A percentile compares a stretch with the other conserved stretches of the same genome.
Conservation (phyloP, 805 yeast genomes). For the Teunomyces funiuensis region DNA sequence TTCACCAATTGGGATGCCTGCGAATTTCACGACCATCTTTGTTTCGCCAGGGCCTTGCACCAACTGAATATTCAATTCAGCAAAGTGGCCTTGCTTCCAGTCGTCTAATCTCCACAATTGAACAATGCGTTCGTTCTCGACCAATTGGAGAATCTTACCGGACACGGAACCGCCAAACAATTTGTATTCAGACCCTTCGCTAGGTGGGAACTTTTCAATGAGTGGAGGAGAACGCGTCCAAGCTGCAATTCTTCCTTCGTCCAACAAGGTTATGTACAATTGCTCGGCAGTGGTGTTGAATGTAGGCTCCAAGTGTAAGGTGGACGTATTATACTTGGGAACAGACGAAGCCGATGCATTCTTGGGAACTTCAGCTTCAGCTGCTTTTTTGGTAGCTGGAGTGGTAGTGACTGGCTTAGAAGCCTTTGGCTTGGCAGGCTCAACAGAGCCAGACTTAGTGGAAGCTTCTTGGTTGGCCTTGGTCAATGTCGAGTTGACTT, state of each 20-base stretch:
- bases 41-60: slow-evolving; percentile 86
- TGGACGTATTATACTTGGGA: slow-evolving; percentile 77
- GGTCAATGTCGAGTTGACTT: slow-evolving; percentile 40
- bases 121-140: slow-evolving; percentile 56
- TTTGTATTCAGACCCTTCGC: slow-evolving; percentile 61
- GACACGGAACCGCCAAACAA: slow-evolving; percentile 86
- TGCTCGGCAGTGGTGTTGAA: slow-evolving; percentile 90
- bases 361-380: slow-evolving; percentile 8
- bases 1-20: slow-evolving; percentile 93
- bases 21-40: slow-evolving; percentile 69
- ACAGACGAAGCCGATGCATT: slow-evolving; percentile 21
- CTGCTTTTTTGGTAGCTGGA: slow-evolving; percentile 8
- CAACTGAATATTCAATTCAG: slow-evolving; percentile 63
- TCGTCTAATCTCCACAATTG: slow-evolving; percentile 85
- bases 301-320: slow-evolving; percentile 70
- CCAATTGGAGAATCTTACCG: slow-evolving; percentile 65
- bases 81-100: slow-evolving; percentile 86
- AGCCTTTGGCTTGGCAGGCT: slow-evolving; percentile 11
- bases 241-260: slow-evolving; percentile 76
- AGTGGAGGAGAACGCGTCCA: slow-evolving; percentile 81
- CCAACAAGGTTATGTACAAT: slow-evolving; percentile 72
- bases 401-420: slow-evolving; percentile 9
- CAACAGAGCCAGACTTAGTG: slow-evolving; percentile 17
- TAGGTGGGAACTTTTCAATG: slow-evolving; percentile 48
- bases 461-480: slow-evolving; percentile 54